phyloP scores from a whole-genome alignment of 805 yeast genomes.

The Yamadazyma scolyti region DNA sequence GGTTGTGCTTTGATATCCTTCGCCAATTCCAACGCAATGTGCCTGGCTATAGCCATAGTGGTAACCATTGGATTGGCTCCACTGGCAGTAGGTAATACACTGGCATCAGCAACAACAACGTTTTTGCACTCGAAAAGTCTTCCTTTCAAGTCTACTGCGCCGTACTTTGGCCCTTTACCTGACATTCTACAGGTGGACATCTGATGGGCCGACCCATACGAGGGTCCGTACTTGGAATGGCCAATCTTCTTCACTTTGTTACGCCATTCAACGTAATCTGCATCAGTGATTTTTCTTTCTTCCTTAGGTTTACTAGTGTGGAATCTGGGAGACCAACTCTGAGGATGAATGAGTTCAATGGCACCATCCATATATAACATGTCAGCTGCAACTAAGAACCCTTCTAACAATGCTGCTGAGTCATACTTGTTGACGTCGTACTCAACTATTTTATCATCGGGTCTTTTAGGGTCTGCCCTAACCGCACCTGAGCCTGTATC shows the following conservation, averaged over 20 bases:
- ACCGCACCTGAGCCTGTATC: conserved; percentile 44
- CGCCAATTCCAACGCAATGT: conserved; percentile 35
- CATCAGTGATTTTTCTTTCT: conserved; percentile 37
- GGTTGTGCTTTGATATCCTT: conserved; percentile 25
- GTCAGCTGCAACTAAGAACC: conserved; percentile 39
- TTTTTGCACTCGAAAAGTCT: conserved; percentile 46
- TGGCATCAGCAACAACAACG: conserved; percentile 48
- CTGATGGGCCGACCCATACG: conserved; percentile 50
- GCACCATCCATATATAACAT: conserved; percentile 49
- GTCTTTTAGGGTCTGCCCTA: conserved; percentile 25
- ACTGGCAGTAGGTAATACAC: conserved; percentile 49
- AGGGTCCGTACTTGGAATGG: conserved; percentile 23
- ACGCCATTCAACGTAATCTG: conserved; percentile 41
- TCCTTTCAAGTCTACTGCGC: conserved; percentile 44
- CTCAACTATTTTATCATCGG: conserved; percentile 30
- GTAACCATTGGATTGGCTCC: conserved; percentile 55
- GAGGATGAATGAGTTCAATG: conserved; percentile 35
- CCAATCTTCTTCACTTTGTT: conserved; percentile 21
- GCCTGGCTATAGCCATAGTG: conserved; percentile 45
- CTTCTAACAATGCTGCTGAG: conserved; percentile 33
- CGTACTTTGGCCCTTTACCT: conserved; percentile 42
- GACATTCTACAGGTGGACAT: conserved; percentile 50
- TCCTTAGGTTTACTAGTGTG: conserved; percentile 29
- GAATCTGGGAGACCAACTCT: conserved; percentile 33
- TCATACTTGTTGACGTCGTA: conserved; percentile 42